A percentile compares a stretch with the other conserved stretches of the same genome.
These are phyloP conservation scores for Trichodelitschia bisporula DNA, from an alignment of 495 filamentous ascomycete species.

Conservation along the genomic window DNA sequence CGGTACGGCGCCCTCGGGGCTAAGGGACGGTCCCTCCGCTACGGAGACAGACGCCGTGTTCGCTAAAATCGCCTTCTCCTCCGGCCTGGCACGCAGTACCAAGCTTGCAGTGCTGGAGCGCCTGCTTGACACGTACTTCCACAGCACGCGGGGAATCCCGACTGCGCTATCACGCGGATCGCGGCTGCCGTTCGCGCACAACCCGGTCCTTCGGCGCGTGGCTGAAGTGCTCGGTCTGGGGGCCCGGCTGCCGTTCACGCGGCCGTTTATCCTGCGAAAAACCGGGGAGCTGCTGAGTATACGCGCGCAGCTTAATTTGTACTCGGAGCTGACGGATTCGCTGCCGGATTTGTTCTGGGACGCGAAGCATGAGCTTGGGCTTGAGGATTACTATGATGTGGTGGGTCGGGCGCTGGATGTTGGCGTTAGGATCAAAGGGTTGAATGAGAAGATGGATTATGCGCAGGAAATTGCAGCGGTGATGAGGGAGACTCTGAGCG, in stretches of 20 bases:
- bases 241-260: slow-evolving; percentile 33
- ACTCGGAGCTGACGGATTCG: slow-evolving; percentile 87
- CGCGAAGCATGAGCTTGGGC: slow-evolving; percentile 50
- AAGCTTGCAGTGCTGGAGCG: slow-evolving; percentile 86
- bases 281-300: slow-evolving; percentile 82
- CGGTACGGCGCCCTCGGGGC: slow-evolving; percentile 27
- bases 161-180: slow-evolving; percentile 37
- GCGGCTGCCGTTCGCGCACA: slow-evolving; percentile 41
- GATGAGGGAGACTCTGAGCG: slow-evolving; percentile 65
- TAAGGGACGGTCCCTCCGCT: slow-evolving; percentile 1
- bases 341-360: slow-evolving; percentile 97
- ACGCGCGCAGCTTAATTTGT: slow-evolving; percentile 82
- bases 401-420: slow-evolving; percentile 79
- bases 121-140: slow-evolving; percentile 58
- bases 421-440: slow-evolving; percentile 66
- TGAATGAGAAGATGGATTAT: slow-evolving; percentile 97
- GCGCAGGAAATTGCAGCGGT: slow-evolving; percentile 87
- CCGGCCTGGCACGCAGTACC: slow-evolving; percentile 80
- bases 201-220: slow-evolving; percentile 1
- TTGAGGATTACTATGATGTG: slow-evolving; percentile 86
- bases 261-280: slow-evolving; percentile 67
- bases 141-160: slow-evolving; percentile 59
- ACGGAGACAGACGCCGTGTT: slow-evolving; percentile 46
- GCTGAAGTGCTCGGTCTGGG: too few species aligned
- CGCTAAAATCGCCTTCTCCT: slow-evolving; percentile 90